phyloP scores from a whole-genome alignment of 805 yeast species.

The Nakazawaea wyomingensis region DNA sequence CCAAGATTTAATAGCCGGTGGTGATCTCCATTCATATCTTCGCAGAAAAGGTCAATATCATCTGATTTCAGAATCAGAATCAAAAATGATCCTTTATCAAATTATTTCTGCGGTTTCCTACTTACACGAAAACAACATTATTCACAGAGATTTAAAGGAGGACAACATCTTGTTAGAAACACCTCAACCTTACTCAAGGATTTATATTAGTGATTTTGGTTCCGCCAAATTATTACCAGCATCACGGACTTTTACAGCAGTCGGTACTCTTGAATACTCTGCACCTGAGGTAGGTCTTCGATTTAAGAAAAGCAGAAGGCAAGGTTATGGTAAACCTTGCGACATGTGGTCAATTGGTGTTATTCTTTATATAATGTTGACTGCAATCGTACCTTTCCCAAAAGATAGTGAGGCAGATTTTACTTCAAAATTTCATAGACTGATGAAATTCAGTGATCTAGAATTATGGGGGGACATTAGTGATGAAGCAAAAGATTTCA shows the following conservation, averaged over 20 bases:
- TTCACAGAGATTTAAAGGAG: conserved; percentile 61
- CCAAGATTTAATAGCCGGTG: conserved; percentile 49
- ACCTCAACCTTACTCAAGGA: conserved; percentile 46
- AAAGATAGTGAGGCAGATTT: conserved; percentile 35
- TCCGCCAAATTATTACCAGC: conserved; percentile 25
- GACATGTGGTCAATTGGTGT: conserved; percentile 72
- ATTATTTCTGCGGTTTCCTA: conserved; percentile 50
- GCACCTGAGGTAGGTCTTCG: conserved; percentile 65
- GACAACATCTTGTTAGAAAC: conserved; percentile 57
- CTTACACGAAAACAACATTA: conserved; percentile 49
- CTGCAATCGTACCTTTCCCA: conserved; percentile 63
- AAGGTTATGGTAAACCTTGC: conserved; percentile 53
- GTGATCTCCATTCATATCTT: conserved; percentile 54
- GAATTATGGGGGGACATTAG: conserved; percentile 41
- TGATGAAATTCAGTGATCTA: conserved; percentile 30
- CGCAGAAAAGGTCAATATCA: conserved; percentile 33
- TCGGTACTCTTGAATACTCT: conserved; percentile 58
- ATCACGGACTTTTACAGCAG: conserved; percentile 16
- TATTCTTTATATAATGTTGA: conserved; percentile 50
- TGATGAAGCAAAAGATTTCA: conserved; percentile 39
- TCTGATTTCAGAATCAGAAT: conserved; percentile 49
- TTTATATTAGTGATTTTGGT: conserved; percentile 69
- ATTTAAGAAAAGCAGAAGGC: conserved; percentile 16
- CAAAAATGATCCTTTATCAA: conserved; percentile 49
- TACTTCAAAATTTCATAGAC: not conserved